These are phyloP conservation scores for Fusarium humuli DNA, from an alignment of 2,329 filamentous ascomycete genomes.

Conservation along the genomic window DNA sequence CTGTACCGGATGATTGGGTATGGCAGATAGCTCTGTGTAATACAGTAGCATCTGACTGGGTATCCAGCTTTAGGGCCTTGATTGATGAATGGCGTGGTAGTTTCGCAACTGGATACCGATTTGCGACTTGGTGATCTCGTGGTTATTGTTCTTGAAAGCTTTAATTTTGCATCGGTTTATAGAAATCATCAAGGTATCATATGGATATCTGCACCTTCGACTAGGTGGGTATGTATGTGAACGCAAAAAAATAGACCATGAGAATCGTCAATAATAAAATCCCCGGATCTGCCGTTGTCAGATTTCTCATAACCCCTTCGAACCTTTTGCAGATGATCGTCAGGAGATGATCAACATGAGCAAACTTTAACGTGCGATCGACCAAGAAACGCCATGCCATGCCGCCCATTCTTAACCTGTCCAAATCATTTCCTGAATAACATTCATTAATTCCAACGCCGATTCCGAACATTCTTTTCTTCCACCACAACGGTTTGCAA, in stretches of 20 bases:
- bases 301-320: neutral
- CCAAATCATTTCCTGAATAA: slow-evolving; percentile 20
- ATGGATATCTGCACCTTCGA: neutral
- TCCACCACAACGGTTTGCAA: slow-evolving; percentile 1
- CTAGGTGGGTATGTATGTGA: neutral
- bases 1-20: neutral
- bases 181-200: slow-evolving; percentile 4
- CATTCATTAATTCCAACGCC: slow-evolving; percentile 34
- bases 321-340: slow-evolving; percentile 7
- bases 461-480: slow-evolving; percentile 22
- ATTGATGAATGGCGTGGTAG: neutral
- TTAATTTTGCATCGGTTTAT: neutral
- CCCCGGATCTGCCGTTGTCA: neutral
- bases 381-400: slow-evolving; percentile 44
- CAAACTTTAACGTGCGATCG: slow-evolving; percentile 14
- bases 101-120: neutral
- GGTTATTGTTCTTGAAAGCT: neutral
- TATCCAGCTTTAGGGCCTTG: neutral
- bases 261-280: neutral
- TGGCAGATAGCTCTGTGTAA: neutral
- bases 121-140: neutral
- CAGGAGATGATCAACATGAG: slow-evolving; percentile 14
- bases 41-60: neutral
- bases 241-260: neutral
- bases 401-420: slow-evolving; percentile 26